Percentiles rank a stretch among this genome's conserved stretches.
These are phyloP conservation scores for Xylaria grammica DNA, from an alignment of 495 filamentous ascomycete genomes.

Conservation along the genomic window DNA sequence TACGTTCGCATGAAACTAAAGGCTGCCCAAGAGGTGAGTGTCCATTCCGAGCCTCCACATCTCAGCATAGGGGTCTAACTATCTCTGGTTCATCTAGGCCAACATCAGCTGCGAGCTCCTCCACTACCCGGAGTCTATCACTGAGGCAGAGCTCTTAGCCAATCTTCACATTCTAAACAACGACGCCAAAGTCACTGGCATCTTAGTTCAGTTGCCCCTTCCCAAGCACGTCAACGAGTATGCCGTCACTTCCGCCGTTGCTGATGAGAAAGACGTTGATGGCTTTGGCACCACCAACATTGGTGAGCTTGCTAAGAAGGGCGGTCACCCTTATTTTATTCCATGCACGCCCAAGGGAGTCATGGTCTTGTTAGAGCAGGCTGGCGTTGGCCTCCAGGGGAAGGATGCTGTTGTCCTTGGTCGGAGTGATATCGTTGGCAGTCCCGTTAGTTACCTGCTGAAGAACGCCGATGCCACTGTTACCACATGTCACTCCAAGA, in stretches of 20 bases:
- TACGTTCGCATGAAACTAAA: constrained; percentile 99
- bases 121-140: constrained; percentile 78
- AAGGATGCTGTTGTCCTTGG: constrained; percentile 96
- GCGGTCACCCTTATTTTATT: constrained; percentile 82
- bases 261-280: constrained; percentile 96
- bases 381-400: constrained; percentile 79
- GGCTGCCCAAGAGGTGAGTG: constrained; percentile 84
- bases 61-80: constrained; percentile 24
- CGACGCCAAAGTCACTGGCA: constrained; percentile 85
- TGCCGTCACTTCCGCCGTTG: constrained; percentile 83
- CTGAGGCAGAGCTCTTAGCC: constrained; percentile 84
- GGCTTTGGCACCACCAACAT: constrained; percentile 94
- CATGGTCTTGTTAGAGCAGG: constrained; percentile 86
- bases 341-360: constrained; percentile 97
- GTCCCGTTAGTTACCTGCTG: constrained; percentile 91
- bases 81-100: constrained; percentile 60
- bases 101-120: constrained; percentile 86
- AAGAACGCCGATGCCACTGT: constrained; percentile 97
- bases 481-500: constrained; percentile 92
- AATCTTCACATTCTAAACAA: constrained; percentile 83
- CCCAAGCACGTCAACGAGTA: constrained; percentile 90
- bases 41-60: constrained; percentile 19
- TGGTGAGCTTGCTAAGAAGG: constrained; percentile 92
- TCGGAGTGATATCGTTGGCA: constrained; percentile 95
- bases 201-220: constrained; percentile 91